Evolutionary conservation across 2,329 filamentous ascomycete species (phyloP), one percentile per base, ranked within the genome.

Genomic region (Penicillium sp.): DNA sequence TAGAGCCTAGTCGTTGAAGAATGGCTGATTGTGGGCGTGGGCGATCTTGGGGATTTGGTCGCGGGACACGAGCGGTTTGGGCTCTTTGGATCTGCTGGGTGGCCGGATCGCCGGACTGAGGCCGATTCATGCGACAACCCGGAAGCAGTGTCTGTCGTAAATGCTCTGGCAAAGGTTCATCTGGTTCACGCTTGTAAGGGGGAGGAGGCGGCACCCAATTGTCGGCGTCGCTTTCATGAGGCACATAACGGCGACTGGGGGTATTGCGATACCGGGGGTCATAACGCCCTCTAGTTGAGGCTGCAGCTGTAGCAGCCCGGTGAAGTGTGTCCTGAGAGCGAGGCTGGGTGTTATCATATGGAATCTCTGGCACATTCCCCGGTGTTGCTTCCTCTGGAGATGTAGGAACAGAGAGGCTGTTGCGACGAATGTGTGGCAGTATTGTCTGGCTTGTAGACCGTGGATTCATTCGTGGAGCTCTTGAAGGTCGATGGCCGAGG

Each of bases 201-300:
- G 90, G 90, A 7, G 90, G 90, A 4, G 90, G 90, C 4, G 90
- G 89, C 4, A 91, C 88, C 90, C 90, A 95, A 62, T 92, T 90
- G 63, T 94, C 90, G 3, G 90, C 89, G 67, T 94, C 90, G 57
- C 89, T 93, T 70, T 94, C 90, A 68, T 94, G 89, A 3, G 90
- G 90, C 60, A 91, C 81, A 63, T 92, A 87, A 34, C 83, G 78
- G 6, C 54, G 64, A 24, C 39, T 56, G 9, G 57, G 46, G 15
- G 58, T 55, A 13, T 57, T 62, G 8, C 56, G 60, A 51, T 65
- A 63, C 24, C 83, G 75, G 42, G 80, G 75, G 58, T 84, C 84
- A 58, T 90, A 80, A 41, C 88, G 80, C 20, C 84, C 82, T 49
- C 88, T 84, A 60, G 85, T 91, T 10, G 84, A 84, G 26, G 89